Conservation (phyloP, 2,329 filamentous ascomycete genomes). For the Byssothecium circinans region DNA sequence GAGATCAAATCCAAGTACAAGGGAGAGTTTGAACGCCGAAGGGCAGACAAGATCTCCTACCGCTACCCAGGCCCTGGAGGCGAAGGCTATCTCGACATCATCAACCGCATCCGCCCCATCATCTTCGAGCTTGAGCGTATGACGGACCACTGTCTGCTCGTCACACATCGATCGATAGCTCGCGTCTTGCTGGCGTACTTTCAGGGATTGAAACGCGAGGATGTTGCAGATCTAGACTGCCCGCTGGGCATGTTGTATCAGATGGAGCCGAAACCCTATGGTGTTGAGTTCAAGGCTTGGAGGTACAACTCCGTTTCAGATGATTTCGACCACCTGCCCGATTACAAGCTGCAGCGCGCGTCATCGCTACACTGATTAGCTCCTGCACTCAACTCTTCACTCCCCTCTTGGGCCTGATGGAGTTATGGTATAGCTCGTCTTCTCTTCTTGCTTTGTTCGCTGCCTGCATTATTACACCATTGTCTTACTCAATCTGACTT, state of each 20-base stretch:
- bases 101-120: constrained; percentile 91
- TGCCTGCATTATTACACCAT: no score
- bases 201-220: constrained; percentile 84
- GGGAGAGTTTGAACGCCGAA: constrained; percentile 79
- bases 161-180: constrained; percentile 89
- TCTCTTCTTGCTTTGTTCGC: no score
- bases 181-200: constrained; percentile 96
- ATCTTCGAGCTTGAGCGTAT: constrained; percentile 97
- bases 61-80: constrained; percentile 95
- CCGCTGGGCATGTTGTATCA: constrained; percentile 92
- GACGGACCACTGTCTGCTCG: constrained; percentile 90
- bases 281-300: constrained; percentile 95
- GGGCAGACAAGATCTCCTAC: constrained; percentile 88
- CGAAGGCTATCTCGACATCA: constrained; percentile 95
- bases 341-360: constrained; percentile 73
- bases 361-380: constrained; percentile 7
- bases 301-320: constrained; percentile 76
- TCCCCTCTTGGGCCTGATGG: no score
- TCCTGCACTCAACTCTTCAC: not conserved
- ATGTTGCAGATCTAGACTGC: constrained; percentile 92
- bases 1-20: constrained; percentile 80
- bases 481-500: no score
- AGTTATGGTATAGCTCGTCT: no score
- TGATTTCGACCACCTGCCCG: constrained; percentile 83
- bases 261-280: constrained; percentile 96